Evolutionary conservation across 139 green algal species (phyloP).

Genomic region (Ulvella scutata): DNA sequence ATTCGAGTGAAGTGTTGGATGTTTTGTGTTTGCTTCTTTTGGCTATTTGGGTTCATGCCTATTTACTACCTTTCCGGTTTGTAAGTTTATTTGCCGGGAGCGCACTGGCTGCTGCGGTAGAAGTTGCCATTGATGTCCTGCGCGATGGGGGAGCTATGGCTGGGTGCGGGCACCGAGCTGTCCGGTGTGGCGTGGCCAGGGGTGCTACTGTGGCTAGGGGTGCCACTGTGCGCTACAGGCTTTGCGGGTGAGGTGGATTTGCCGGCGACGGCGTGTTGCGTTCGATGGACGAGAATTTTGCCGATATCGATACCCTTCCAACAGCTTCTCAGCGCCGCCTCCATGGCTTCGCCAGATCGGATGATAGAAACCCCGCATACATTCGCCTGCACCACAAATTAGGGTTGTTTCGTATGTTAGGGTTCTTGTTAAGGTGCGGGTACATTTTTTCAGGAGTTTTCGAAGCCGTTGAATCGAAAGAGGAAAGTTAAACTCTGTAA

Average conservation of each 20-base stretch:
- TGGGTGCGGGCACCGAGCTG: background rate
- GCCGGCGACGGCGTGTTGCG: constrained; percentile 4
- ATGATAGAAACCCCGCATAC: constrained; percentile 93
- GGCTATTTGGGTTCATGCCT: too few relatives aligned
- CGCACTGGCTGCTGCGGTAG: background rate
- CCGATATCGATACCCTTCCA: constrained; percentile 97
- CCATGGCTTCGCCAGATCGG: constrained; percentile 85
- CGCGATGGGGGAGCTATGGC: background rate
- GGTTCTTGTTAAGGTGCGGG: too few relatives aligned
- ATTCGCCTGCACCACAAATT: too few relatives aligned
- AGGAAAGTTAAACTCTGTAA: too few relatives aligned
- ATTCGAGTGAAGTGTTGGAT: too few relatives aligned
- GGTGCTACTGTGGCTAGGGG: background rate
- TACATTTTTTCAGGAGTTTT: too few relatives aligned
- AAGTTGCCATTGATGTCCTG: background rate
- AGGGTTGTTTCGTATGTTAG: too few relatives aligned
- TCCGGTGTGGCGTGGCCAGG: background rate
- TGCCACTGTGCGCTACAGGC: too few relatives aligned
- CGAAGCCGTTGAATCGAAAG: too few relatives aligned
- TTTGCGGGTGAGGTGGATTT: too few relatives aligned
- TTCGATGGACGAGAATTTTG: constrained; percentile 84
- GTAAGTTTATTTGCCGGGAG: constrained; percentile 1
- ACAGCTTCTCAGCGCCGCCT: constrained; percentile 89
- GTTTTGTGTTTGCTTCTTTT: too few relatives aligned
- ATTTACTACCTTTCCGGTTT: too few relatives aligned